Base-by-base conservation (phyloP, 108 stramenopile genomes). In the Nitzschia palea region DNA sequence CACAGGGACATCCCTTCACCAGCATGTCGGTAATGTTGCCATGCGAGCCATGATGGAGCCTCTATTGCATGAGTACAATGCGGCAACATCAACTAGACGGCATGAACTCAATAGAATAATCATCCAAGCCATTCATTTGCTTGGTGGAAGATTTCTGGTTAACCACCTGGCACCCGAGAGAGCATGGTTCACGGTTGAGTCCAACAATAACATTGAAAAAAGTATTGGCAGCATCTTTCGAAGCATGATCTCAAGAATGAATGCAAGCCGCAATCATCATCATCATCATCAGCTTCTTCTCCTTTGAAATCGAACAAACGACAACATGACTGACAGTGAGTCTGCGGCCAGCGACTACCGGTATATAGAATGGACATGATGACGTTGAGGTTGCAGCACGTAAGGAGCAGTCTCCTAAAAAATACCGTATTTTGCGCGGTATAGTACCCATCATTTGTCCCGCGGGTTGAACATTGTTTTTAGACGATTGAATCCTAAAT, bases 241-340 rank as follows among this genome's bases (percentile, higher is more conserved):
- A 26, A 43, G 59, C 5, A 60, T 60, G 59, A 18, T 60, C 8
- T 60, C 59, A n/a, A n/a, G n/a, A n/a, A n/a, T n/a, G n/a, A n/a
- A n/a, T n/a, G n/a, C n/a, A n/a, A n/a, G n/a, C n/a, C n/a, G n/a
- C n/a, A n/a, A n/a, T n/a, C n/a, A n/a, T n/a, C n/a, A n/a, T n/a
- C n/a, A n/a, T n/a, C n/a, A n/a, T n/a, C n/a, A n/a, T n/a, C n/a
- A n/a, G n/a, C n/a, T n/a, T n/a, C n/a, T n/a, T n/a, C n/a, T n/a
- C n/a, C n/a, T n/a, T n/a, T n/a, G n/a, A n/a, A n/a, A n/a, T n/a
- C n/a, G n/a, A n/a, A n/a, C n/a, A n/a, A n/a, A n/a, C n/a, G n/a
- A n/a, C n/a, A n/a, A n/a, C n/a, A n/a, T n/a, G n/a, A n/a, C n/a
- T n/a, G n/a, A n/a, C n/a, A n/a, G n/a, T n/a, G n/a, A n/a, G n/a